Evolutionary conservation across 805 yeast genomes (phyloP).

Genomic region (Blastobotrys mokoenaii): DNA sequence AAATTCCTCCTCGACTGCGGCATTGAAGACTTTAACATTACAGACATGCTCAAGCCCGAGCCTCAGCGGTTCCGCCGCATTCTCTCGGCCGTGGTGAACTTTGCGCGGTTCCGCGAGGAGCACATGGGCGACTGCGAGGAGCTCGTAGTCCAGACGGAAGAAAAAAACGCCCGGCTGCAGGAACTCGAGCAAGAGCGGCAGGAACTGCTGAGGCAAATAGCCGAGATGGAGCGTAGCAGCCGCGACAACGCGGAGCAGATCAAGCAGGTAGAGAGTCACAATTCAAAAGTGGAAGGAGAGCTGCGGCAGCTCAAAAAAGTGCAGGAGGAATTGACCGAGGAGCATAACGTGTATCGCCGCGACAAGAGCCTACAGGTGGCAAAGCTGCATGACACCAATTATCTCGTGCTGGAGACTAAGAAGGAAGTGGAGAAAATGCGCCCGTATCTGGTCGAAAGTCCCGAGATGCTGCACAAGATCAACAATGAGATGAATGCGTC

Average conservation of each 20-base stretch:
- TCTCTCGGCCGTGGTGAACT: constrained; percentile 76
- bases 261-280: constrained; percentile 39
- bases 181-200: constrained; percentile 36
- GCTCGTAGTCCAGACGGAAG: constrained; percentile 46
- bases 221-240: constrained; percentile 28
- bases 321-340: constrained; percentile 54
- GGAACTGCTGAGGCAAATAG: constrained; percentile 29
- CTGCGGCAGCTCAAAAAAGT: constrained; percentile 49
- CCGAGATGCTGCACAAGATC: constrained; percentile 43
- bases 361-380: constrained; percentile 52
- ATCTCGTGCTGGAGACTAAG: constrained; percentile 45
- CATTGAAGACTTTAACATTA: constrained; percentile 62
- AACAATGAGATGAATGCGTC: constrained; percentile 45
- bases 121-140: constrained; percentile 62
- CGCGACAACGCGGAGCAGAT: constrained; percentile 14
- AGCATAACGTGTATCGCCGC: constrained; percentile 54
- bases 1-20: constrained; percentile 67
- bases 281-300: constrained; percentile 51
- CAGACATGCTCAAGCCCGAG: constrained; percentile 77
- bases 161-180: constrained; percentile 34
- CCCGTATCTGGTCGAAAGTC: constrained; percentile 53
- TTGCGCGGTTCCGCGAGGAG: constrained; percentile 75
- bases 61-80: constrained; percentile 52
- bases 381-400: constrained; percentile 53
- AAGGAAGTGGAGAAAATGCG: constrained; percentile 52